Evolutionary conservation across 2,329 filamentous ascomycete genomes (phyloP).

Genomic region (Alternaria sp.): DNA sequence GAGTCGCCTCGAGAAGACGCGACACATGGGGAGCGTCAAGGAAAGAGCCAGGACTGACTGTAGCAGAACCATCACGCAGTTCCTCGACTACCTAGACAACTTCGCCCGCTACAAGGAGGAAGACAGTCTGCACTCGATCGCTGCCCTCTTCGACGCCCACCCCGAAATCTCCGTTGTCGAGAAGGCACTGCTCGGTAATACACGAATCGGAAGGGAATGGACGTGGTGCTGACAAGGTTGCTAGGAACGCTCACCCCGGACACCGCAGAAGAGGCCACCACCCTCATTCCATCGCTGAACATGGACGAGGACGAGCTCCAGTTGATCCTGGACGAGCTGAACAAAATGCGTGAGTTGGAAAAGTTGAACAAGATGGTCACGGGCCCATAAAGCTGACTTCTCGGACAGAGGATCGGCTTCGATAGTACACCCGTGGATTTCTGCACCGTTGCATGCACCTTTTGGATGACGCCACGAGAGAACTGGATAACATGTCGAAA

Average conservation of each 20-base stretch:
- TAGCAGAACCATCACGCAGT: slow-evolving; percentile 79
- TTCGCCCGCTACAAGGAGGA: slow-evolving; percentile 97
- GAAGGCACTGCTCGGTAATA: slow-evolving; percentile 79
- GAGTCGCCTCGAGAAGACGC: slow-evolving; percentile 19
- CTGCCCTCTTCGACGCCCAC: slow-evolving; percentile 80
- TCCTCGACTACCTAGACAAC: slow-evolving; percentile 88
- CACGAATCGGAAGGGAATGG: slow-evolving; percentile 7
- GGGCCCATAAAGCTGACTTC: slow-evolving; percentile 23
- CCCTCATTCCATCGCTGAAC: slow-evolving; percentile 90
- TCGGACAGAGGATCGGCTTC: slow-evolving; percentile 35
- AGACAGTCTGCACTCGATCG: slow-evolving; percentile 93
- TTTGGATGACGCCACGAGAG: neutral
- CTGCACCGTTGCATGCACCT: neutral
- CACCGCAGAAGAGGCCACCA: slow-evolving; percentile 93
- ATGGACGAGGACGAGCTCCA: slow-evolving; percentile 89
- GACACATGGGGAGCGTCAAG: neutral
- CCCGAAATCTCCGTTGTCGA: slow-evolving; percentile 89
- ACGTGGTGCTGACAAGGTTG: slow-evolving; percentile 15
- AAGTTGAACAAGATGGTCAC: neutral
- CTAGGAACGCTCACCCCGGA: slow-evolving; percentile 90
- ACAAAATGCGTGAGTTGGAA: slow-evolving; percentile 67
- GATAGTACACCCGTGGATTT: slow-evolving; percentile 12
- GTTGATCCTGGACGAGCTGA: slow-evolving; percentile 87
- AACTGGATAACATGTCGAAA: neutral
- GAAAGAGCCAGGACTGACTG: slow-evolving; percentile 13